These are phyloP conservation scores for Akanthomyces lecanii DNA, from an alignment of 2,329 filamentous ascomycete species.

Conservation along the genomic window DNA sequence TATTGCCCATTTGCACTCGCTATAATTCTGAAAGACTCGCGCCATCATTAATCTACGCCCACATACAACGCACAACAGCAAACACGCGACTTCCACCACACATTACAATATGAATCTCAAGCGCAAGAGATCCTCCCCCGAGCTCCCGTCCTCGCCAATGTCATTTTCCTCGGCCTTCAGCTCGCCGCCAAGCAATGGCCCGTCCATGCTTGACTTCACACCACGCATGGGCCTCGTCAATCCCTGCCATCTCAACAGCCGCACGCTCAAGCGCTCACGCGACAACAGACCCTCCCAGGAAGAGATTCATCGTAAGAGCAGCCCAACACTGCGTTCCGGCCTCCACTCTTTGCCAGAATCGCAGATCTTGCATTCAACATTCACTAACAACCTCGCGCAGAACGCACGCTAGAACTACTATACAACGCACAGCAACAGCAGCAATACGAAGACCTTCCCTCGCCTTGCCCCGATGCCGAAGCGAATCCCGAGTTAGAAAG, in stretches of 20 bases:
- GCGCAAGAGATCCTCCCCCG: constrained; percentile 60
- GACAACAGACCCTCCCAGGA: constrained; percentile 54
- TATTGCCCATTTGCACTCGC: background rate
- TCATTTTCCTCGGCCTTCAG: constrained; percentile 41
- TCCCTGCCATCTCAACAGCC: constrained; percentile 46
- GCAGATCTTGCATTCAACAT: constrained; percentile 1
- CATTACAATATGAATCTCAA: constrained; percentile 50
- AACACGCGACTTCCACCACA: constrained; percentile 11
- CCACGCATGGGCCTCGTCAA: constrained; percentile 27
- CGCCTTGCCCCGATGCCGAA: constrained; percentile 5
- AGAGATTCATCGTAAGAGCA: constrained; percentile 51
- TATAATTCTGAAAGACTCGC: background rate
- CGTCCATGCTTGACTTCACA: constrained; percentile 30
- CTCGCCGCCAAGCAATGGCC: constrained; percentile 29
- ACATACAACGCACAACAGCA: background rate
- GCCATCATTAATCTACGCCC: background rate
- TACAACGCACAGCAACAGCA: constrained; percentile 18
- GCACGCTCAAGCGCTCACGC: constrained; percentile 59
- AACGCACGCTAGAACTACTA: constrained; percentile 54
- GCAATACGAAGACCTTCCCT: background rate
- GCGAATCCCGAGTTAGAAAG: background rate
- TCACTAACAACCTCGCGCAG: constrained; percentile 31
- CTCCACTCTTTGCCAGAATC: background rate
- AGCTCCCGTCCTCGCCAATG: constrained; percentile 46
- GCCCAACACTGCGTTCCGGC: background rate